Evolutionary conservation across 192 early-diverging fungal species (phyloP).

Genomic region (Spizellomyces sp.): DNA sequence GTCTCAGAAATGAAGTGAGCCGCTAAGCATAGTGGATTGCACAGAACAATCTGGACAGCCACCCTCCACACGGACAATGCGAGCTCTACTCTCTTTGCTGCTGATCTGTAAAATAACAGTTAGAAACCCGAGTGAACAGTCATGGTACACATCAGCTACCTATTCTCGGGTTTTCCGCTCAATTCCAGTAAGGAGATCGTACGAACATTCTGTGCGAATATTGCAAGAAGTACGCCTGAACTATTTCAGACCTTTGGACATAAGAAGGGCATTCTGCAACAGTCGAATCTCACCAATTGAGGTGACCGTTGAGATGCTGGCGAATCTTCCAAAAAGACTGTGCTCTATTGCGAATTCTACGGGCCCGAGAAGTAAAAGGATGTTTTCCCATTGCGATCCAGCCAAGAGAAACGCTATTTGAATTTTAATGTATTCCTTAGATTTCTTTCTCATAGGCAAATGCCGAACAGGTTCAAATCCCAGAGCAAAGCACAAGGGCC

Average conservation of each 20-base stretch:
- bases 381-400: background rate
- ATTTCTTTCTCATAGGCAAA: no score
- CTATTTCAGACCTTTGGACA: background rate
- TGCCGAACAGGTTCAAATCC: background rate
- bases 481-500: background rate
- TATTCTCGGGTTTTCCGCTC: background rate
- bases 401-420: conserved; percentile 1
- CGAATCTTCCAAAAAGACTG: background rate
- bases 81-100: background rate
- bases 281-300: conserved; percentile 10
- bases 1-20: background rate
- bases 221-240: conserved; percentile 7
- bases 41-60: conserved; percentile 9
- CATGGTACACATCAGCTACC: background rate
- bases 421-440: background rate
- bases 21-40: conserved; percentile 12
- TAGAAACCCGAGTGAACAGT: background rate
- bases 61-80: conserved; percentile 12
- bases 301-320: conserved; percentile 4
- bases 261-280: background rate
- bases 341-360: conserved; percentile 6
- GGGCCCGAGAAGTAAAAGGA: conserved; percentile 1
- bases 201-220: conserved; percentile 14
- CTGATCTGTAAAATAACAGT: background rate
- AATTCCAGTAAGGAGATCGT: conserved; percentile 9